Evolutionary conservation across 2,329 filamentous ascomycete species (phyloP).

Genomic region (Acrocalymma vagum): DNA sequence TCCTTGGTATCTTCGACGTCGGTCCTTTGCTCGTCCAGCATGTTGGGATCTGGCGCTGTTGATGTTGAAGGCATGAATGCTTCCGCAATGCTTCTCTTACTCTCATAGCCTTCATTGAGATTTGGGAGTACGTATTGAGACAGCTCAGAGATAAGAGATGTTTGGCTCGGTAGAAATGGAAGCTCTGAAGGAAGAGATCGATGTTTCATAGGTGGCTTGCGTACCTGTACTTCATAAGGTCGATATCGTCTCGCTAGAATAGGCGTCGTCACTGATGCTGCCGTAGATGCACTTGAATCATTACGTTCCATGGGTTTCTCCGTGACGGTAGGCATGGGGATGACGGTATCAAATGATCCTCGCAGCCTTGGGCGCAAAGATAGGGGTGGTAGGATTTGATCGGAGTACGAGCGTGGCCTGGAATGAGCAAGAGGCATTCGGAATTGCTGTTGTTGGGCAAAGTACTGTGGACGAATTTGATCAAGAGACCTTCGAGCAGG

Average conservation of each 20-base stretch:
- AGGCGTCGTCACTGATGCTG: constrained; percentile 18
- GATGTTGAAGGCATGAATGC: constrained; percentile 12
- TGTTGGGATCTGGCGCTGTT: no score
- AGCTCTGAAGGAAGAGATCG: constrained; percentile 26
- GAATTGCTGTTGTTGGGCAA: not conserved
- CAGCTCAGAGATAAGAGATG: constrained; percentile 35
- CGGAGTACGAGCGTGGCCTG: constrained; percentile 8
- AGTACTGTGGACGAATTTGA: constrained; percentile 3
- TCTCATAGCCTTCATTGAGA: constrained; percentile 10
- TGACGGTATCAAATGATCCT: constrained; percentile 14
- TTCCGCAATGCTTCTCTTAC: constrained; percentile 4
- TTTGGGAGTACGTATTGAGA: constrained; percentile 25
- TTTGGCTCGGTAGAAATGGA: constrained; percentile 23
- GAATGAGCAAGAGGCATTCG: constrained; percentile 9
- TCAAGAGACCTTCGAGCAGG: constrained; percentile 9
- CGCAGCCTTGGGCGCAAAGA: constrained; percentile 8
- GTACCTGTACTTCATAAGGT: constrained; percentile 25
- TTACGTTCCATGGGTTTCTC: constrained; percentile 26
- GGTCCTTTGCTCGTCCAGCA: no score
- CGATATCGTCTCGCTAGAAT: constrained; percentile 24
- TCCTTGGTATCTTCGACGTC: no score
- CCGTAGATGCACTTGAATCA: constrained; percentile 24
- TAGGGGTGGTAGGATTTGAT: constrained; percentile 6
- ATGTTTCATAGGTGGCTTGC: constrained; percentile 19
- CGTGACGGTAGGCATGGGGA: constrained; percentile 12